Percentiles rank a stretch among this genome's conserved stretches.
phyloP scores from a whole-genome alignment of 768 basidiomycete species.

The Tubosaeta sp. region DNA sequence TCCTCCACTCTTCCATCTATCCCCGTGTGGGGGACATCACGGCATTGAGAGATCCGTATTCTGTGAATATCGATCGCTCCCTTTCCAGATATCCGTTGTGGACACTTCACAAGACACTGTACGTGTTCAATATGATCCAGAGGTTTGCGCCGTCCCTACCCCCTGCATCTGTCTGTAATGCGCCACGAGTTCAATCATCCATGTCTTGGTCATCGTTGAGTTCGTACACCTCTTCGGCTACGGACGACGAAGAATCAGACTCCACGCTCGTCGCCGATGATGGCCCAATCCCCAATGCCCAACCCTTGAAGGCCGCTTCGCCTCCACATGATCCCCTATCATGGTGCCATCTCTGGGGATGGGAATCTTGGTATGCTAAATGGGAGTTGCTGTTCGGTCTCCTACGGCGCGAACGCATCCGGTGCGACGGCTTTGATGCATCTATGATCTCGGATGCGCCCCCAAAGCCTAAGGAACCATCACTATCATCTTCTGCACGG shows the following conservation, averaged over 20 bases:
- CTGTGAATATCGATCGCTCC: slow-evolving; percentile 52
- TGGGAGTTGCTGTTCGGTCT: slow-evolving; percentile 51
- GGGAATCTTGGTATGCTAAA: slow-evolving; percentile 51
- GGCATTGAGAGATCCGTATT: slow-evolving; percentile 55
- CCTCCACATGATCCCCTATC: slow-evolving; percentile 4
- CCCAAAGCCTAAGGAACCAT: not conserved
- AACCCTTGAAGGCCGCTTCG: slow-evolving; percentile 5
- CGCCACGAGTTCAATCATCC: slow-evolving; percentile 3
- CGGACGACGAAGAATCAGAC: slow-evolving; percentile 45
- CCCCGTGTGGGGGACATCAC: slow-evolving; percentile 64
- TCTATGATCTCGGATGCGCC: not conserved
- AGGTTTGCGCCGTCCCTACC: not conserved
- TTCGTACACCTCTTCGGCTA: slow-evolving; percentile 14
- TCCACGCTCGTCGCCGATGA: slow-evolving; percentile 53
- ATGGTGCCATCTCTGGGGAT: slow-evolving; percentile 22
- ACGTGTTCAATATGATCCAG: slow-evolving; percentile 54
- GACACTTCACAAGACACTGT: slow-evolving; percentile 66
- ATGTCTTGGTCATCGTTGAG: slow-evolving; percentile 17
- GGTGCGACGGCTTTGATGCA: not conserved
- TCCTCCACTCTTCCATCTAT: slow-evolving; percentile 32
- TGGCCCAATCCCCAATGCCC: slow-evolving; percentile 6
- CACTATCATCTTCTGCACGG: slow-evolving; percentile 1
- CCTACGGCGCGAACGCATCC: slow-evolving; percentile 29
- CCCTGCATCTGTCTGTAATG: slow-evolving; percentile 16
- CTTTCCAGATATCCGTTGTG: slow-evolving; percentile 56